Conservation (phyloP, 192 early-diverging fungal species). For the Hyaloraphidium curvatum region DNA sequence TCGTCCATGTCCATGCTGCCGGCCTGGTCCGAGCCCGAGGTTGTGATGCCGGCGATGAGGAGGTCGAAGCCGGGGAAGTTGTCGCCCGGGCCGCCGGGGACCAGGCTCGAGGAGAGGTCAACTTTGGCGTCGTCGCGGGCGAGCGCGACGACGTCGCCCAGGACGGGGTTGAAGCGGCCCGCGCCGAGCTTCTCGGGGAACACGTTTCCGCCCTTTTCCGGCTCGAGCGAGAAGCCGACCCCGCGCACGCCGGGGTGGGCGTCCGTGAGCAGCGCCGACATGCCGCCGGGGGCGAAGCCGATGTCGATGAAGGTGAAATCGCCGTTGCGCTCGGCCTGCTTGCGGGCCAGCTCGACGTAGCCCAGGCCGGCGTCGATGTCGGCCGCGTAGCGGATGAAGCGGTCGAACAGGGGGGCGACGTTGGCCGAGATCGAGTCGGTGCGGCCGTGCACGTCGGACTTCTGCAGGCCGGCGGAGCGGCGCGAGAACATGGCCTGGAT, state of each 20-base stretch:
- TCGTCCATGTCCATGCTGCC: conserved; percentile 2
- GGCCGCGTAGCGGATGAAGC: conserved; percentile 4
- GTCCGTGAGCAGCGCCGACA: conserved; percentile 1
- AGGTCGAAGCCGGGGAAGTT: not conserved
- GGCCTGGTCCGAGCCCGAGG: conserved; percentile 6
- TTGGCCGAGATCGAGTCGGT: not conserved
- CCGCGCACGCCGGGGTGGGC: not conserved
- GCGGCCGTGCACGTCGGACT: not conserved
- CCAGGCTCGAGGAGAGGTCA: no score
- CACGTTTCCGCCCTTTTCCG: conserved; percentile 4
- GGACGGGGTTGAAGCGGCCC: not conserved
- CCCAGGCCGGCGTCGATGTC: conserved; percentile 3
- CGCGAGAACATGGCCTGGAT: not conserved
- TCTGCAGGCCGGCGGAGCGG: not conserved
- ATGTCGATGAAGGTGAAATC: conserved; percentile 4
- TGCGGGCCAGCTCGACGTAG: not conserved
- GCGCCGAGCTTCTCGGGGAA: not conserved
- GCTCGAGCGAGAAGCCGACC: conserved; percentile 1
- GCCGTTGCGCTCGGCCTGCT: not conserved
- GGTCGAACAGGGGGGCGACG: not conserved
- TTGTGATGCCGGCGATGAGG: conserved; percentile 5
- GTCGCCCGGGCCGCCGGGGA: no score
- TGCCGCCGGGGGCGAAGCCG: conserved; percentile 7
- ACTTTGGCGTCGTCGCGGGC: not conserved
- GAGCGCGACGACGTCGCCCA: conserved; percentile 3